Conservation (phyloP, 306 rosid genomes). For the Castanea crenata region DNA sequence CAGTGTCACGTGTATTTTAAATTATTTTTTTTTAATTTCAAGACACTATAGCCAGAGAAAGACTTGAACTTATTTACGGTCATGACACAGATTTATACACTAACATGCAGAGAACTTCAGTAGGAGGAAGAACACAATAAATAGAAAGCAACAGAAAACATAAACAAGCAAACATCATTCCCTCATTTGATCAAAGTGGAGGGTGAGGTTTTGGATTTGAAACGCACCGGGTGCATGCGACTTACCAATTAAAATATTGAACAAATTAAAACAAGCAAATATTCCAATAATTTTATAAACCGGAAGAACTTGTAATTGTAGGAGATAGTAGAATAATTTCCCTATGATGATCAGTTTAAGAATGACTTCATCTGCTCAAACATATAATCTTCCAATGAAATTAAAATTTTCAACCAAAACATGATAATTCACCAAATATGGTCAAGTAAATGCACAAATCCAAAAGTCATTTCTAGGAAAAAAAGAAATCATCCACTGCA, state of each 20-base stretch:
- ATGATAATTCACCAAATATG: conserved; percentile 2
- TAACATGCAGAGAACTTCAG: too few species aligned
- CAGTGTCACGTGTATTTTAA: background rate
- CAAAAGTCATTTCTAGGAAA: conserved; percentile 1
- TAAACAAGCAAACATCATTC: background rate
- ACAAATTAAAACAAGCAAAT: too few species aligned
- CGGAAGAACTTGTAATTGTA: background rate
- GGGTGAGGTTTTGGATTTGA: too few species aligned
- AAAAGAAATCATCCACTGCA: conserved; percentile 1
- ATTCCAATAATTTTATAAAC: background rate
- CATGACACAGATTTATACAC: too few species aligned
- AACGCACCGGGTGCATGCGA: too few species aligned
- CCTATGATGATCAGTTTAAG: background rate
- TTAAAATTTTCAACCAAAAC: background rate
- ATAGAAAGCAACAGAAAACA: background rate
- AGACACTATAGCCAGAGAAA: background rate
- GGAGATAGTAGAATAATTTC: background rate
- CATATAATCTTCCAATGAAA: background rate
- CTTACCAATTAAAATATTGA: too few species aligned
- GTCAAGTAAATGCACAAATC: conserved; percentile 1
- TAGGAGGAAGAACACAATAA: too few species aligned
- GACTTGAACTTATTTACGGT: too few species aligned
- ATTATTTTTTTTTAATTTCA: background rate
- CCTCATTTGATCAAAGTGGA: too few species aligned
- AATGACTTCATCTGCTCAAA: background rate